A percentile compares a stretch with the other conserved stretches of the same genome.
Evolutionary conservation across 495 filamentous ascomycete genomes (phyloP).

Genomic region (Trypethelium eluteriae): DNA sequence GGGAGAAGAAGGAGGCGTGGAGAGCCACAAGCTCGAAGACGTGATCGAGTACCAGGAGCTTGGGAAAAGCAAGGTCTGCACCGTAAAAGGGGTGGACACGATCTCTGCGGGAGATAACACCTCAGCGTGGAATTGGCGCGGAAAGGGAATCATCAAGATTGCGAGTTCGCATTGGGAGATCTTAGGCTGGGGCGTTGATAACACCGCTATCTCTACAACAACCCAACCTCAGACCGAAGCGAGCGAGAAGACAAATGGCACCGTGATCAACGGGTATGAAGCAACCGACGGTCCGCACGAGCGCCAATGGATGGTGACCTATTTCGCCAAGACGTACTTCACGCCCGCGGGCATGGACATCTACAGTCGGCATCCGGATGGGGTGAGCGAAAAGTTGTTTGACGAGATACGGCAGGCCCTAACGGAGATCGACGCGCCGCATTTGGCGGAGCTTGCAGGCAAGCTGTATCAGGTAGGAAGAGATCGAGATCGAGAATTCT

Average conservation of each 20-base stretch:
- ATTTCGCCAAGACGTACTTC: conserved; percentile 66
- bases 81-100: conserved; percentile 57
- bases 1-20: not conserved
- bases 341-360: conserved; percentile 70
- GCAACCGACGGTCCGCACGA: not conserved
- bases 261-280: conserved; percentile 21
- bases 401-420: conserved; percentile 38
- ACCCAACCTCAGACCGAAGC: conserved; percentile 31
- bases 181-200: conserved; percentile 57
- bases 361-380: conserved; percentile 52
- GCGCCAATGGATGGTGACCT: conserved; percentile 60
- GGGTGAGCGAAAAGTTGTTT: conserved; percentile 43
- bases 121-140: conserved; percentile 61
- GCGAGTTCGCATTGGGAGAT: conserved; percentile 66
- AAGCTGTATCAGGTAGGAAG: conserved; percentile 32
- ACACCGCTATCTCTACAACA: not conserved
- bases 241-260: conserved; percentile 27
- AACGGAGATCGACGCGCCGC: conserved; percentile 30
- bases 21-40: conserved; percentile 47
- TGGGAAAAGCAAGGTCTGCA: conserved; percentile 44
- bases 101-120: conserved; percentile 39
- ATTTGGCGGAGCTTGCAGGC: conserved; percentile 28
- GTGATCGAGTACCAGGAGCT: conserved; percentile 55
- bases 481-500: conserved; percentile 19
- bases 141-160: conserved; percentile 58